Evolutionary conservation across 805 yeast species (phyloP).

Genomic region (Jamesozyma rosinii): DNA sequence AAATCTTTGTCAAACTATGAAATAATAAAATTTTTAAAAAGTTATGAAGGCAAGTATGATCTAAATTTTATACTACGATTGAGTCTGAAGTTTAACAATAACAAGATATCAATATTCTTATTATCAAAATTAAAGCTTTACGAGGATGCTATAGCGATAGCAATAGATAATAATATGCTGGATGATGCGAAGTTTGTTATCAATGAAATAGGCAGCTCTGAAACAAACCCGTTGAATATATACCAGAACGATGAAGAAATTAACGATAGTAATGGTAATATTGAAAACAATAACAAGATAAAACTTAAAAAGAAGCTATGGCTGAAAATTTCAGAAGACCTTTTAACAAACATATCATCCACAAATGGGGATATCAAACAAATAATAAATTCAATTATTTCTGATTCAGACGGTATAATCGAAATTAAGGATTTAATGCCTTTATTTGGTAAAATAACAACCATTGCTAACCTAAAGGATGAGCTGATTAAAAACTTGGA

Average conservation of each 20-base stretch:
- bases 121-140: conserved; percentile 57
- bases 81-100: conserved; percentile 50
- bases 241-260: conserved; percentile 1
- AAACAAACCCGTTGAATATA: no score
- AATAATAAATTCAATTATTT: conserved; percentile 30
- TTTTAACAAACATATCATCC: conserved; percentile 15
- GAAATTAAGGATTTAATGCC: conserved; percentile 77
- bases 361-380: conserved; percentile 23
- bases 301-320: conserved; percentile 60
- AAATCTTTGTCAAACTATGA: conserved; percentile 35
- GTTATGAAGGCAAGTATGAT: conserved; percentile 38
- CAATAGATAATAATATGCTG: conserved; percentile 46
- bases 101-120: conserved; percentile 63
- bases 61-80: conserved; percentile 66
- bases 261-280: conserved; percentile 15
- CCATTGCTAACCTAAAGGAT: conserved; percentile 73
- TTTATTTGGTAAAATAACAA: conserved; percentile 71
- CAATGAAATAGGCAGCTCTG: neutral
- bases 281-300: neutral
- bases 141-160: conserved; percentile 74
- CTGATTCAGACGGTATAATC: conserved; percentile 41
- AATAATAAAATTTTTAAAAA: conserved; percentile 43
- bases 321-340: conserved; percentile 45
- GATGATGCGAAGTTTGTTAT: conserved; percentile 22
- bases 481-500: conserved; percentile 77